Evolutionary conservation across 345 rosid genomes (phyloP).

Genomic region (Populus tremula): DNA sequence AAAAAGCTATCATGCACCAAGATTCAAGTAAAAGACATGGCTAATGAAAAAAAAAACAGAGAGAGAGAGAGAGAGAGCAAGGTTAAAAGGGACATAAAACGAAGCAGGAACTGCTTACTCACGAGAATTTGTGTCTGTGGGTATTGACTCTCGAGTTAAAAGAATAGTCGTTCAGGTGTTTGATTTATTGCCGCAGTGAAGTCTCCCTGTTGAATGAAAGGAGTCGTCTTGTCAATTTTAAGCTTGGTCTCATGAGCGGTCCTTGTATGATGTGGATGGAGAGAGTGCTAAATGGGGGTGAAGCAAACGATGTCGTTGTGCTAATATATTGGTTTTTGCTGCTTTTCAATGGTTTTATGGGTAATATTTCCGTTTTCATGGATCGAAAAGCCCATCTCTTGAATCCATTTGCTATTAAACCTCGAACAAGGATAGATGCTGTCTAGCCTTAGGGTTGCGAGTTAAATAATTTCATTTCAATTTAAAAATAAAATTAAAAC

Average conservation of each 20-base stretch:
- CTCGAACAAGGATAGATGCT: too few species aligned
- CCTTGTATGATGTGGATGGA: background rate
- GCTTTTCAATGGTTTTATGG: too few species aligned
- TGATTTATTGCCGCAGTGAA: conserved; percentile 8
- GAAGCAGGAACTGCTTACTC: background rate
- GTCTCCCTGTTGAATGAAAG: background rate
- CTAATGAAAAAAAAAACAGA: background rate
- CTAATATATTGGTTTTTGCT: too few species aligned
- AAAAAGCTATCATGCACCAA: background rate
- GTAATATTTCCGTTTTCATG: too few species aligned
- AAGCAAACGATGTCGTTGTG: too few species aligned
- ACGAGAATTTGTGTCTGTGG: background rate
- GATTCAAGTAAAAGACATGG: conserved; percentile 1
- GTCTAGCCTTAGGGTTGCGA: too few species aligned
- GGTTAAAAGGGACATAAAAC: background rate
- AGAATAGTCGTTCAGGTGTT: conserved; percentile 7
- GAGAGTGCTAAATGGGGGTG: background rate
- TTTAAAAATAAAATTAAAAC: too few species aligned
- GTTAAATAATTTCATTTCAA: too few species aligned
- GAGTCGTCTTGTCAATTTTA: background rate
- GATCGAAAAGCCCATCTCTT: too few species aligned
- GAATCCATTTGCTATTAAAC: too few species aligned
- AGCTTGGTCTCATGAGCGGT: background rate
- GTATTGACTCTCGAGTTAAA: background rate
- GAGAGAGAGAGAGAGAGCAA: too few species aligned